Base-by-base conservation (phyloP, 2,329 filamentous ascomycete genomes). In the Ophiostoma pallidulum region DNA sequence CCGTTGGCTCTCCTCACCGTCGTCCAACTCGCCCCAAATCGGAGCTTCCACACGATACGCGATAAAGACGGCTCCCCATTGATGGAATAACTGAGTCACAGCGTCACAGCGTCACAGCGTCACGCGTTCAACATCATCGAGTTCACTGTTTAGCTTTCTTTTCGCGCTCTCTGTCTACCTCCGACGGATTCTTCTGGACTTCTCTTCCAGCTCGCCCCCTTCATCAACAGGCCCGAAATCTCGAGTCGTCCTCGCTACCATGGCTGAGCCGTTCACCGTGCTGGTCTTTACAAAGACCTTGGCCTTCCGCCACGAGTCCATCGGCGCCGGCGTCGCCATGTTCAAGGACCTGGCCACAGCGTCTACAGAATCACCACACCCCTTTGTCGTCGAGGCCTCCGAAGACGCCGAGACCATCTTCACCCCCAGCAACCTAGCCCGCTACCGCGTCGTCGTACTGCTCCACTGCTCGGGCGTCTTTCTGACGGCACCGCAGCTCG, bases 271-370 rank as follows among this genome's bases (percentile, higher is more conserved):
- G 7, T 57, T 67, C 45, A 54, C 54, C 10, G 57, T 69, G 8
- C 61, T 70, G 19, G 57, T 67, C 50, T 67, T 69, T 49, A 65
- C 59, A 52, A 66, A 65, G 50, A 69, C 67, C 5, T 52, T 56
- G 0, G 61, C 51, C 4, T 69, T 63, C 48, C 62, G 67, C 38
- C 67, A 70, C 49, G 59, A 55, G 13, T 68, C 60, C 18, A 70
- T 70, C 48, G 59, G 62, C 0, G 60, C 64, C 8, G 64, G 59
- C 41, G 58, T 68, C 41, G 52, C 56, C 4, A 59, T 58, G 6
- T 53, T 69, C 35, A 51, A 56, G 44, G 51, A 51, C 6, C 60
- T 66, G 5, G 64, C 59, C 22, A 50, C 36, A 14, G 31, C 35
- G 16, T 56, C 59, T n/a, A 36, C 44, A 12, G n/a, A 1, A 10